Conservation (phyloP, 106 monocot genomes). For the Iris macrosiphon region DNA sequence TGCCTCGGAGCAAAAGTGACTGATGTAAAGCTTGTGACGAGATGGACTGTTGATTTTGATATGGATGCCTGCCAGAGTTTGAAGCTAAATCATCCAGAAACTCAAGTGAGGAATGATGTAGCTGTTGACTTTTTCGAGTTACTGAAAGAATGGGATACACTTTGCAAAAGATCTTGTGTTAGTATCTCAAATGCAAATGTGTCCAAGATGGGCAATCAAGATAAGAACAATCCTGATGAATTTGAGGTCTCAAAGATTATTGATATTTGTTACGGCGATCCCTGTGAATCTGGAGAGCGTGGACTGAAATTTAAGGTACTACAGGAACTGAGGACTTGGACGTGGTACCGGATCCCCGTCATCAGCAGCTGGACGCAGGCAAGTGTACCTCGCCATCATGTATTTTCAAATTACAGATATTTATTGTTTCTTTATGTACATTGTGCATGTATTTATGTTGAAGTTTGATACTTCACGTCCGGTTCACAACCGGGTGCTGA, state of each 20-base stretch:
- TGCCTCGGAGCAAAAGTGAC: constrained; percentile 60
- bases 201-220: constrained; percentile 10
- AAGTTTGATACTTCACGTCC: too few species aligned
- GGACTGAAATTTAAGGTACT: constrained; percentile 89
- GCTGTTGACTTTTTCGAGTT: constrained; percentile 68
- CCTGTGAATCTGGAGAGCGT: constrained; percentile 40
- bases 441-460: too few species aligned
- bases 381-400: too few species aligned
- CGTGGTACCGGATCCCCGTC: too few species aligned
- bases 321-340: too few species aligned
- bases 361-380: too few species aligned
- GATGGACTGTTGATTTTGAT: constrained; percentile 82
- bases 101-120: constrained; percentile 74
- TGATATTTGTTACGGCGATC: constrained; percentile 91
- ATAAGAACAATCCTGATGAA: constrained; percentile 30
- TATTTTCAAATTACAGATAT: too few species aligned
- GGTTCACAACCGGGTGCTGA: too few species aligned
- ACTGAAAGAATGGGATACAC: constrained; percentile 72
- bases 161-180: constrained; percentile 34
- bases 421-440: too few species aligned
- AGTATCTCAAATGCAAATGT: constrained; percentile 2
- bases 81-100: constrained; percentile 72
- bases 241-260: constrained; percentile 66
- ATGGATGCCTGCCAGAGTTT: constrained; percentile 68
- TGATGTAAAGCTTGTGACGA: constrained; percentile 64